These are phyloP conservation scores for Saturnispora zaruensis DNA, from an alignment of 805 yeast species.

Conservation along the genomic window DNA sequence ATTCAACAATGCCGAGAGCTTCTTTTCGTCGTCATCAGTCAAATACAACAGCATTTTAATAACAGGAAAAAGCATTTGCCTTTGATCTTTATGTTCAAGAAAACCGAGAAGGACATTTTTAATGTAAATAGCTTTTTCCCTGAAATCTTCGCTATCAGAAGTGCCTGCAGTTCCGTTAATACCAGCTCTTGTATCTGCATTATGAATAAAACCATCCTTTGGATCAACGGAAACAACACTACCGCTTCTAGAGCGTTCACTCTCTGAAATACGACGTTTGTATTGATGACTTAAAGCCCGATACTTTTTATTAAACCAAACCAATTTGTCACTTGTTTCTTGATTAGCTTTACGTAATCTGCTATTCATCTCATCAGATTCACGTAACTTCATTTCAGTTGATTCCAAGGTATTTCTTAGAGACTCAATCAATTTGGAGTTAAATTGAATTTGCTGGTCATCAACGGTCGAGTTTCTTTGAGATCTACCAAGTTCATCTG, in stretches of 20 bases:
- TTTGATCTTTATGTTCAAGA: constrained; percentile 86
- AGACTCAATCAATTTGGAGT: constrained; percentile 27
- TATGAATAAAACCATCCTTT: neutral
- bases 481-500: neutral
- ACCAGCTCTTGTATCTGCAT: neutral
- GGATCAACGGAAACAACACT: constrained; percentile 10
- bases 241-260: constrained; percentile 17
- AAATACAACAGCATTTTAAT: constrained; percentile 65
- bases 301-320: constrained; percentile 62
- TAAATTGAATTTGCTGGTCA: constrained; percentile 6
- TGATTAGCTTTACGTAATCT: constrained; percentile 55
- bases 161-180: constrained; percentile 4
- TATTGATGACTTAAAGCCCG: constrained; percentile 54
- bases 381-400: constrained; percentile 44
- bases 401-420: constrained; percentile 46
- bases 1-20: constrained; percentile 48
- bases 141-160: constrained; percentile 22
- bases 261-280: constrained; percentile 24
- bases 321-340: constrained; percentile 58
- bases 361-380: constrained; percentile 44
- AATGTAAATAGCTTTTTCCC: constrained; percentile 61
- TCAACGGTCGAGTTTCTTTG: constrained; percentile 3
- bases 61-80: constrained; percentile 79
- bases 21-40: constrained; percentile 61
- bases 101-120: constrained; percentile 89